Evolutionary conservation across 2,329 filamentous ascomycete species (phyloP).

Genomic region (Dothistroma pini): DNA sequence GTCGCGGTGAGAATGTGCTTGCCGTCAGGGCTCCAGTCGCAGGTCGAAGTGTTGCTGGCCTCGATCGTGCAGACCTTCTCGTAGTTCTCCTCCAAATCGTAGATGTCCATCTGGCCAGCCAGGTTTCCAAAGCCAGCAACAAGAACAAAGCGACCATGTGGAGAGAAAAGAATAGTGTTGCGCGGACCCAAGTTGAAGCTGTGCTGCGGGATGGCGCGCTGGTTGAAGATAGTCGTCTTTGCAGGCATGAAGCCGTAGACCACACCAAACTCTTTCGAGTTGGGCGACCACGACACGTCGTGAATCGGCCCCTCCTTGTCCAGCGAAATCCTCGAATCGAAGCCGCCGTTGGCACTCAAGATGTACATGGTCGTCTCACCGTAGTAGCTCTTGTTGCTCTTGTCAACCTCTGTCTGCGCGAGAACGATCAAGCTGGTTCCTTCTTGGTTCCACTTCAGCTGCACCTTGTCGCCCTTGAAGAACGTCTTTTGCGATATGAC

Average conservation of each 20-base stretch:
- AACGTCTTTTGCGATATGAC: slow-evolving; percentile 97
- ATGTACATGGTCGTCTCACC: slow-evolving; percentile 97
- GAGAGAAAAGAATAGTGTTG: slow-evolving; percentile 94
- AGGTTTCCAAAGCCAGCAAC: slow-evolving; percentile 97
- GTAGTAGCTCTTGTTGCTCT: slow-evolving; percentile 98
- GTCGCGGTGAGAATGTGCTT: slow-evolving; percentile 97
- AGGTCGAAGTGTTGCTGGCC: slow-evolving; percentile 91
- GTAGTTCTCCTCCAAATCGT: slow-evolving; percentile 92
- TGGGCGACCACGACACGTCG: slow-evolving; percentile 97
- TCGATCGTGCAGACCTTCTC: slow-evolving; percentile 90
- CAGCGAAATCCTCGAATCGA: slow-evolving; percentile 75
- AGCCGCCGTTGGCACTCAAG: slow-evolving; percentile 82
- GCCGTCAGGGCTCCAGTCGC: slow-evolving; percentile 95
- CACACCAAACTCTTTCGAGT: slow-evolving; percentile 95
- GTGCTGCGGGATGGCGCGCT: slow-evolving; percentile 75
- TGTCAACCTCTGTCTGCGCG: slow-evolving; percentile 96
- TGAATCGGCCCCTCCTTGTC: slow-evolving; percentile 98
- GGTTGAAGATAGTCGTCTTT: slow-evolving; percentile 97
- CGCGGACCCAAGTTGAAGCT: slow-evolving; percentile 82
- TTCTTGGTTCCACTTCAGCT: slow-evolving; percentile 94
- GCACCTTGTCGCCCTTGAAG: slow-evolving; percentile 98
- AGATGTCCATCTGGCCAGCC: slow-evolving; percentile 95
- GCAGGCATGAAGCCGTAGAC: slow-evolving; percentile 99
- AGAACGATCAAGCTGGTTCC: slow-evolving; percentile 91
- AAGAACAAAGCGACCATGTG: slow-evolving; percentile 85